Evolutionary conservation across 345 rosid genomes (phyloP), one percentile per base, ranked within the genome.

Genomic region (Arabis hirsuta): DNA sequence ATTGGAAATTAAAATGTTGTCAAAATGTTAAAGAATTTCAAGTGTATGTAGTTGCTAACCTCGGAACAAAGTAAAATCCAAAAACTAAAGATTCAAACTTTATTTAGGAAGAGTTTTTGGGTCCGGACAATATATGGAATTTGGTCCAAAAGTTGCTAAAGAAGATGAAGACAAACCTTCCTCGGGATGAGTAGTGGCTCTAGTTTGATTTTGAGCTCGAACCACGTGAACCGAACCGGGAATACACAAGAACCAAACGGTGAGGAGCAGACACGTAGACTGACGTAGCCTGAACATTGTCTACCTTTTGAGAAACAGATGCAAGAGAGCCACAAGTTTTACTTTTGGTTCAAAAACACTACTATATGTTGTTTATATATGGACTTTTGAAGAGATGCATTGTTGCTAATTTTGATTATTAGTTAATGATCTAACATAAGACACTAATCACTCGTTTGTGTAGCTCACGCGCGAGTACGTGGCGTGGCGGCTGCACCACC

Each of bases 181-280:
- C 34, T 53, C 78, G 34, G 65, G 52, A 61, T 61, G 29, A 44
- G 78, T 74, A 44, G 78, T 74, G 41, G 73, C 67, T 51, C 31
- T 12, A 14, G 65, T 69, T 68, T 44, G 41, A 45, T 62, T 75
- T 62, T 75, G 79, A 51, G 74, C 79, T 75, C 10, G 51, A 67
- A 67, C 69, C 14, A 60, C n/a, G 14, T 59, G 32, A 53, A 68
- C 38, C n/a, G 12, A 46, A 46, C 52, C 27, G 20, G 43, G 38
- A 6, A 54, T 14, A 68, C 58, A 75, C 34, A 75, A 51, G 58
- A 68, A 62, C 69, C 55, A 67, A 24, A 19, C 13, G 31, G 45
- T 11, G 64, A 75, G 43, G 34, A 75, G 51, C 7, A 55, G 57
- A 61, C 5, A 45, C 12, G 29, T 34, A 12, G 22, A 62, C 36